Evolutionary conservation across 495 filamentous ascomycete genomes (phyloP).

Genomic region (Penicillium daleae): DNA sequence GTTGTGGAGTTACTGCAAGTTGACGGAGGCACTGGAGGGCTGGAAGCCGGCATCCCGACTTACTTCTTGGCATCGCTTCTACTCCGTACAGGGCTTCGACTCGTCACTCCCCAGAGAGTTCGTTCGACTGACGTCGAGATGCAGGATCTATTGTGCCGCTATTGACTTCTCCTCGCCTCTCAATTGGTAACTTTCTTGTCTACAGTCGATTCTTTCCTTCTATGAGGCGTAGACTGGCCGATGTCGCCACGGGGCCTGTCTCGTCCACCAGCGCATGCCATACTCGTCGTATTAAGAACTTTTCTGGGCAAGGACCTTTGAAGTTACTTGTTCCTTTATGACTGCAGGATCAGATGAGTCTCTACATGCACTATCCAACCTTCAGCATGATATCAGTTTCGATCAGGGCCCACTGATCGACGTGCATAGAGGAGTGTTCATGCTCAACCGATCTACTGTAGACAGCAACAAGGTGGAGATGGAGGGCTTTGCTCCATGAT

Average conservation of each 20-base stretch:
- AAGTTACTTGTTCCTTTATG: not conserved
- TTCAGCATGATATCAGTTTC: too few relatives aligned
- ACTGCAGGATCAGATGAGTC: too few relatives aligned
- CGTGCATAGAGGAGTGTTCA: not conserved
- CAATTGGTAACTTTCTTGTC: not conserved
- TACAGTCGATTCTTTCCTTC: not conserved
- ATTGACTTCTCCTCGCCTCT: conserved; percentile 17
- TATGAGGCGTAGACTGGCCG: not conserved
- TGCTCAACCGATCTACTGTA: not conserved
- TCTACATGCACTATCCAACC: too few relatives aligned
- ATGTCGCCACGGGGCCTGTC: not conserved
- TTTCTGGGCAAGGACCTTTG: not conserved
- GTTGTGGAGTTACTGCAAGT: conserved; percentile 12
- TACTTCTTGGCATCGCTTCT: conserved; percentile 14
- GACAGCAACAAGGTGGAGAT: not conserved
- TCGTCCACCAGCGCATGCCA: not conserved
- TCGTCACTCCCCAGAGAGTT: not conserved
- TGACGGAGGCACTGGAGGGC: not conserved
- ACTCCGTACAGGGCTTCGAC: not conserved
- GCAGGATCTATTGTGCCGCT: conserved; percentile 9
- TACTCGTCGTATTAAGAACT: not conserved
- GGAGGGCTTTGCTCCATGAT: not conserved
- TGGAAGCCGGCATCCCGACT: conserved; percentile 29
- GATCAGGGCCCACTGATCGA: conserved; percentile 9
- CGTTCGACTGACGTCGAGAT: conserved; percentile 8